Evolutionary conservation across 2,329 filamentous ascomycete species (phyloP), one percentile per base, ranked within the genome.

Genomic region (Trichoderma arundinaceum): DNA sequence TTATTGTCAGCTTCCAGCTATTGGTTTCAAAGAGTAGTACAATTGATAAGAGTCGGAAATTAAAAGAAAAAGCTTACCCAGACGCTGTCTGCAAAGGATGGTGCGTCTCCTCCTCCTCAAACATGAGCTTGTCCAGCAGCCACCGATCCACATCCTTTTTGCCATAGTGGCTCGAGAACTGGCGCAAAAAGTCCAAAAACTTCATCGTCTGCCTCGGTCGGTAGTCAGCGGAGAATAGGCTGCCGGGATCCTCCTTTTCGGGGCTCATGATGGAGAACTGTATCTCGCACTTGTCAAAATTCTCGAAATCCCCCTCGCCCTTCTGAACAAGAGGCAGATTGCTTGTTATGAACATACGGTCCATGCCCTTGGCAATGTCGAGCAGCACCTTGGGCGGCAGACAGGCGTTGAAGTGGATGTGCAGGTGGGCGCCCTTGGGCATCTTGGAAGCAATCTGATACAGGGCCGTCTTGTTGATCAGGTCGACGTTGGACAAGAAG

Each of bases 341-440:
- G 76, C 88, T 91, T 65, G 84, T 86, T 70, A 92, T 88, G 72
- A 87, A 91, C 88, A 93, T 92, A 69, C 84, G 84, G 1, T 83
- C 72, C 80, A 88, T 86, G 5, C 68, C 80, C 79, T 80, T 84
- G 69, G 79, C 85, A 69, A 80, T 80, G 28, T 79, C 76, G 12
- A 92, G 79, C 19, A 92, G 79, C 5, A 87, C 81, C 1, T 80
- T 74, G 9, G 90, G 88, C 13, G 81, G 79, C 4, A 92, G 79
- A 67, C 90, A 91, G n/a, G 90, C 84, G 74, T 92, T 93, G 80
- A 91, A 92, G 75, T 93, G 90, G 28, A 92, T 84, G 74, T 93
- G 90, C 28, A 92, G 79, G 73, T 92, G 88, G 0, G 84, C 84
- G 2, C 90, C 90, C 75, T 93, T 93, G 48, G 90, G 90, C 80